Base-by-base conservation (phyloP, 345 rosid genomes). In the Melaleuca alternifolia region DNA sequence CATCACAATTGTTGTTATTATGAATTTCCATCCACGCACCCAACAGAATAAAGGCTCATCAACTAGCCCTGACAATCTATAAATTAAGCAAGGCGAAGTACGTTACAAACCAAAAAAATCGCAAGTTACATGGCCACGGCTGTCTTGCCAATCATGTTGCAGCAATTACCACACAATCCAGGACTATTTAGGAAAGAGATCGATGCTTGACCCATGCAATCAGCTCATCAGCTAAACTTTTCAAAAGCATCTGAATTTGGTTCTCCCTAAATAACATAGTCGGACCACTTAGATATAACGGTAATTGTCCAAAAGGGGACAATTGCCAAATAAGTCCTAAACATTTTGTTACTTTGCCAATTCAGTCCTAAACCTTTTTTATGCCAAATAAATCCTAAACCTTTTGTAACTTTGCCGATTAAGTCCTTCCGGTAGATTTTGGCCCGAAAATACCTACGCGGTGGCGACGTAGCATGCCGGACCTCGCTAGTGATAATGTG, bases 251-350 rank as follows among this genome's bases (percentile, higher is more conserved):
- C 59, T 8, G 54, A 37, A 84, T 50, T 23, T 6, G 51, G n/a
- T 9, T 48, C n/a, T 75, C 79, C 87, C 91, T 94, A 97, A 10
- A 97, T 96, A 50, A 96, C 98, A 91, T 97, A 97, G 88, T 97
- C 98, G 82, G 98, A 96, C 98, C 98, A 95, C 37, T 92, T 98
- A 59, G 92, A 21, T 50, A 94, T 94, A 85, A n/a, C n/a, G n/a
- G n/a, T n/a, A n/a, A n/a, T n/a, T n/a, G n/a, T n/a, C n/a, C n/a
- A n/a, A n/a, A n/a, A n/a, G n/a, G n/a, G n/a, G n/a, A n/a, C n/a
- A n/a, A n/a, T n/a, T n/a, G n/a, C n/a, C n/a, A n/a, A n/a, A n/a
- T n/a, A n/a, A n/a, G n/a, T n/a, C n/a, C n/a, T n/a, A n/a, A n/a
- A n/a, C n/a, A n/a, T n/a, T n/a, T n/a, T n/a, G n/a, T n/a, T n/a